These are phyloP conservation scores for Ichthyophthirius multifiliis DNA, from an alignment of 169 alveolate genomes.

Conservation along the genomic window DNA sequence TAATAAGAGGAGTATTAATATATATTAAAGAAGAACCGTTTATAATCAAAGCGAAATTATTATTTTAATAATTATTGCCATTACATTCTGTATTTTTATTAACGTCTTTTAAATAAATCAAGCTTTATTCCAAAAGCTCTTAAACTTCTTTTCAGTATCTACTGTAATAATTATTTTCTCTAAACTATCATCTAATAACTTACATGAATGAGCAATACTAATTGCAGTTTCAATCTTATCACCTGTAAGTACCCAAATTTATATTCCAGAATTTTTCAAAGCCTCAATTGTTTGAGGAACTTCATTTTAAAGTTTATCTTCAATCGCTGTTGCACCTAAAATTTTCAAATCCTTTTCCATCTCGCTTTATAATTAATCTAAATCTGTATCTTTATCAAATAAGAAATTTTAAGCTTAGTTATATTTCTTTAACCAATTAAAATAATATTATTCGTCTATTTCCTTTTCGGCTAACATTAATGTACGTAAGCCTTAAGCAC, in stretches of 20 bases:
- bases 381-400: no score
- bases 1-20: slow-evolving; percentile 25
- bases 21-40: slow-evolving; percentile 16
- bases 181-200: slow-evolving; percentile 40
- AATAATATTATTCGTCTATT: no score
- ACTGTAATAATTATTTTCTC: slow-evolving; percentile 34
- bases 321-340: slow-evolving; percentile 93
- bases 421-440: no score
- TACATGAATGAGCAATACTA: slow-evolving; percentile 71
- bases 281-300: slow-evolving; percentile 92
- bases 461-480: no score
- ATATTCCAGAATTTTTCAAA: slow-evolving; percentile 91
- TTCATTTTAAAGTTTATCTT: slow-evolving; percentile 92
- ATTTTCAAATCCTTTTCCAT: slow-evolving; percentile 83
- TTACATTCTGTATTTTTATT: slow-evolving; percentile 76
- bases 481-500: no score
- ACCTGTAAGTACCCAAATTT: slow-evolving; percentile 96
- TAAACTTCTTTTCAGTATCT: slow-evolving; percentile 49
- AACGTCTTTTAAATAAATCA: slow-evolving; percentile 84
- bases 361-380: no score
- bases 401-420: no score
- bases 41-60: slow-evolving; percentile 9
- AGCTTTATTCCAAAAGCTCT: no score
- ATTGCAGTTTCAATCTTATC: slow-evolving; percentile 96
- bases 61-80: background rate